Evolutionary conservation across 768 basidiomycete species (phyloP).

Genomic region (Naganishia friedmannii): DNA sequence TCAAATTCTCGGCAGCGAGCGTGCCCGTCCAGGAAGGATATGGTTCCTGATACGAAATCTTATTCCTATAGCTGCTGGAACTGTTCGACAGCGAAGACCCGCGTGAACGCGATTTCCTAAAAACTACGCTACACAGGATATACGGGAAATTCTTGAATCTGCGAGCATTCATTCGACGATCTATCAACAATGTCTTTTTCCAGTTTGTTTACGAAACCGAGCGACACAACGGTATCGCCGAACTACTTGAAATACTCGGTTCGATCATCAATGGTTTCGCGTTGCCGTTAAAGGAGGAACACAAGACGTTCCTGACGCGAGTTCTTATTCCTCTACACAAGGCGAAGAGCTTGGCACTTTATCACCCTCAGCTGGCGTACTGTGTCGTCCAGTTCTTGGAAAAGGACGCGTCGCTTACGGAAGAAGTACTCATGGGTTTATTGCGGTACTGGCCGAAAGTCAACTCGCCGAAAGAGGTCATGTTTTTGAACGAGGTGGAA

Average conservation of each 20-base stretch:
- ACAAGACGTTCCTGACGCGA: conserved; percentile 93
- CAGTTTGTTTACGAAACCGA: conserved; percentile 98
- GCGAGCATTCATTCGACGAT: conserved; percentile 95
- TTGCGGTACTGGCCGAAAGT: conserved; percentile 99
- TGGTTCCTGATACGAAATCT: not conserved
- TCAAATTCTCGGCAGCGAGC: not conserved
- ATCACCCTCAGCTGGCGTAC: conserved; percentile 98
- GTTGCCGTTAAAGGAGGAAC: conserved; percentile 94
- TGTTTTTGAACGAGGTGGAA: conserved; percentile 99
- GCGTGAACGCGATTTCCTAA: conserved; percentile 96
- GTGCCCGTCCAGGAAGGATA: not conserved
- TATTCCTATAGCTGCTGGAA: conserved; percentile 69
- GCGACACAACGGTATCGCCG: conserved; percentile 97
- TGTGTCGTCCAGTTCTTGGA: conserved; percentile 99
- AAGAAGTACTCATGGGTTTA: conserved; percentile 94
- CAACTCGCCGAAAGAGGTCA: conserved; percentile 98
- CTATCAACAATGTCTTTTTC: conserved; percentile 99
- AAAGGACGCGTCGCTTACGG: conserved; percentile 85
- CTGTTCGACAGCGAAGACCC: conserved; percentile 99
- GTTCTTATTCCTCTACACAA: conserved; percentile 95
- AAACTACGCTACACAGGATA: conserved; percentile 97
- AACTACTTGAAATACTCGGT: conserved; percentile 93
- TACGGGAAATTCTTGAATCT: conserved; percentile 99
- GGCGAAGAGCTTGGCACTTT: conserved; percentile 93
- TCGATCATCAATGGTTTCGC: conserved; percentile 99